Evolutionary conservation across 2,329 filamentous ascomycete genomes (phyloP).

Genomic region (Aspergillus puulaauensis): DNA sequence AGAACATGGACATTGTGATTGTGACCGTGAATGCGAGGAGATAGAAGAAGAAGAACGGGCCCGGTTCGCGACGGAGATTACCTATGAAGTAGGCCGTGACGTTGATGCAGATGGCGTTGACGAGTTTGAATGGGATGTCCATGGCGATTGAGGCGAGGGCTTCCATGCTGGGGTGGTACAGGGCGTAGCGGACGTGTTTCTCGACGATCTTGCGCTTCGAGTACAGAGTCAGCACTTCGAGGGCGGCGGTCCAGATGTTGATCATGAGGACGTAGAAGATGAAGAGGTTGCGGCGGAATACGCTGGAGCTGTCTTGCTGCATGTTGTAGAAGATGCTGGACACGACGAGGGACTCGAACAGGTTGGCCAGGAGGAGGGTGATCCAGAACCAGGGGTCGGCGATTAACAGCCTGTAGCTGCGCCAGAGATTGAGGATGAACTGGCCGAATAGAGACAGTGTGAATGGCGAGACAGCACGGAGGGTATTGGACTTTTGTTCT

Average conservation of each 20-base stretch:
- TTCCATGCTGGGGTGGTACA: conserved; percentile 88
- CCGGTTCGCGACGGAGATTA: conserved; percentile 70
- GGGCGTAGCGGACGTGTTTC: conserved; percentile 82
- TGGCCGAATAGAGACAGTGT: too few species aligned
- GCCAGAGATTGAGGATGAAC: too few species aligned
- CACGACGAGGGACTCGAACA: too few species aligned
- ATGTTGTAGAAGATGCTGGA: too few species aligned
- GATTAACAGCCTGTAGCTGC: too few species aligned
- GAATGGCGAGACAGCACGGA: too few species aligned
- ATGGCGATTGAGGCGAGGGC: conserved; percentile 80
- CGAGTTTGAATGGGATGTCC: conserved; percentile 79
- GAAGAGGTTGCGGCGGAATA: too few species aligned
- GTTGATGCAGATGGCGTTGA: conserved; percentile 71
- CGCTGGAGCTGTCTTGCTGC: too few species aligned
- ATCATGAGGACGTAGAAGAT: not conserved
- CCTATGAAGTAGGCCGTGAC: conserved; percentile 83
- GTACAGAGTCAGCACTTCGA: conserved; percentile 77
- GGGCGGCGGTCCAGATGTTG: conserved; percentile 13
- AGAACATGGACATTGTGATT: conserved; percentile 80
- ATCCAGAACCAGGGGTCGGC: too few species aligned
- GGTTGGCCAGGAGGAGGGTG: too few species aligned
- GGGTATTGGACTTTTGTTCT: conserved; percentile 39
- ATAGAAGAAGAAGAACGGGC: conserved; percentile 82
- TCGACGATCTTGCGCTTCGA: conserved; percentile 88
- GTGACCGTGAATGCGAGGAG: conserved; percentile 72